A percentile compares a stretch with the other conserved stretches of the same genome.
phyloP scores from a whole-genome alignment of 192 early-diverging fungal species.

The Entomortierella lignicola region DNA sequence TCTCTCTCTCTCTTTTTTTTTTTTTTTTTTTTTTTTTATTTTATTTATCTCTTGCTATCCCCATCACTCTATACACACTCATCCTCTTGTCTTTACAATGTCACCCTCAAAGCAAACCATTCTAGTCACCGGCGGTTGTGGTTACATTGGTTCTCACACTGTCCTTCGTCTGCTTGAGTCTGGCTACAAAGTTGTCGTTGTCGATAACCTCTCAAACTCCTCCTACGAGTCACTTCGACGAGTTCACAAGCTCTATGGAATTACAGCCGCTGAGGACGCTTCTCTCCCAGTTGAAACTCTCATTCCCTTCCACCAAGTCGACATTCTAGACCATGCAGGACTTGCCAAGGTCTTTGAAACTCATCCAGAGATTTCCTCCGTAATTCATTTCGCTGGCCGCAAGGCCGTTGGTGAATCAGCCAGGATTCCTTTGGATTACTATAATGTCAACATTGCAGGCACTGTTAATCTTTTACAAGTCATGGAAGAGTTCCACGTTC shows the following conservation, averaged over 20 bases:
- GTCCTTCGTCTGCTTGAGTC: slow-evolving; percentile 80
- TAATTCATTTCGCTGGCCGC: slow-evolving; percentile 89
- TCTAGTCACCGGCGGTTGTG: slow-evolving; percentile 80
- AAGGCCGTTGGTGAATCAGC: slow-evolving; percentile 90
- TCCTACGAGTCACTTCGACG: slow-evolving; percentile 41
- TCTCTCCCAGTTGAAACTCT: slow-evolving; percentile 71
- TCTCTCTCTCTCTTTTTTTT: not conserved
- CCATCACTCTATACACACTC: not conserved
- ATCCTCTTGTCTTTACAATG: slow-evolving; percentile 12
- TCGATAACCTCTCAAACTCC: slow-evolving; percentile 92
- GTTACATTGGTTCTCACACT: slow-evolving; percentile 95
- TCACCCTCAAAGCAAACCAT: slow-evolving; percentile 19
- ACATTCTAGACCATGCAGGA: slow-evolving; percentile 76
- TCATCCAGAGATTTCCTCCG: slow-evolving; percentile 69
- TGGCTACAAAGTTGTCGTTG: slow-evolving; percentile 88
- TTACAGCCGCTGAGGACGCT: slow-evolving; percentile 38
- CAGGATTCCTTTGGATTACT: slow-evolving; percentile 86
- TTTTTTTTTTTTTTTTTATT: not conserved
- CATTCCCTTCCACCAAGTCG: slow-evolving; percentile 80
- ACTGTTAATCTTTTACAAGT: slow-evolving; percentile 84
- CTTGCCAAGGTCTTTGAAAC: slow-evolving; percentile 80
- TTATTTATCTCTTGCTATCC: not conserved
- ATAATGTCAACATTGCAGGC: slow-evolving; percentile 92
- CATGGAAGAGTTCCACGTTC: slow-evolving; percentile 83
- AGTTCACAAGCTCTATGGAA: slow-evolving; percentile 19